Evolutionary conservation across 331 rosid genomes (phyloP), one percentile per base, ranked within the genome.

Genomic region (Malus hybrid): DNA sequence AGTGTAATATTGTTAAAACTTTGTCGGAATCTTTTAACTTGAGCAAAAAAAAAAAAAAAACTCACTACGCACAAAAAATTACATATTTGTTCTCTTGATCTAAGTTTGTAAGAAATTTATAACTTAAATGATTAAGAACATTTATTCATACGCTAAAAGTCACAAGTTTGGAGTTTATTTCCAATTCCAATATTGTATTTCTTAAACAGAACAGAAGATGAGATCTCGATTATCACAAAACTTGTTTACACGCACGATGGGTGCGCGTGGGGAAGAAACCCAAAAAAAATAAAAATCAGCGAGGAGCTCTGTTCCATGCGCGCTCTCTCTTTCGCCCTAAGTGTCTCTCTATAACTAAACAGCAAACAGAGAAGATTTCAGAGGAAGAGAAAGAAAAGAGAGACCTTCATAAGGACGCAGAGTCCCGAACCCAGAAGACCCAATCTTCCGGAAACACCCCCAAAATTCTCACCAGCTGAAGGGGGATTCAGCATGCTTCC

Each of bases 281-380:
- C 10, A 36, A 34, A 16, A 22, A 72, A 72, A 20, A 31, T 13
- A 24, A 59, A 79, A 76, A 68, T 48, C 74, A 68, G 68, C 59
- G 70, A 44, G 76, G 80, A 78, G 79, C 74, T 44, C 69, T 71
- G 46, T 61, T 24, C 46, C 36, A 76, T 80, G 32, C 75, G 76
- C 89, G 22, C 32, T 71, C 77, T 70, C 82, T 60, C 69, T 69
- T 75, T 69, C 83, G 89, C 92, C 91, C 89, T 80, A 5, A 33
- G 36, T 44, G 15, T 84, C 76, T 69, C 34, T 57, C 31, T 74
- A 50, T 46, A 71, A 62, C 75, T 73, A 5, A 76, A 80, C 22
- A 71, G 77, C 78, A 73, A 73, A 61, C 7, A 39, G 70, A 65
- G 79, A 69, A 84, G 46, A 64, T 78, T 81, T 69, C 83, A 78